Evolutionary conservation across 495 filamentous ascomycete species (phyloP), one percentile per base, ranked within the genome.

Genomic region (Penicillium angulare): DNA sequence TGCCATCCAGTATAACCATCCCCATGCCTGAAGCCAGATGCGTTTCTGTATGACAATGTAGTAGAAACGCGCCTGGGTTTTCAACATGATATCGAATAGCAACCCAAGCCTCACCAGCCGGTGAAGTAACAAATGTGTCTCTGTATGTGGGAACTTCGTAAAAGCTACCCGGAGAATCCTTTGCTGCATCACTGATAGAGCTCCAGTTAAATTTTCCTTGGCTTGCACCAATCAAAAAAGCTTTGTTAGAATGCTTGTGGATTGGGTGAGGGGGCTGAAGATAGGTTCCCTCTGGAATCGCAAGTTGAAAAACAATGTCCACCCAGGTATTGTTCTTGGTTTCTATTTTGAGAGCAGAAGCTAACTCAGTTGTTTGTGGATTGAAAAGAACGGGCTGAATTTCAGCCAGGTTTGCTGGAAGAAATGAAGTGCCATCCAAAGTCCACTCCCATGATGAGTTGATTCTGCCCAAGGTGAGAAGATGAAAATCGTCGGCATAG

Each of bases 231-330:
- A 80, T 48, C 16, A 48, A 18, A 16, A 48, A 79, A 26, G 59
- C 69, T 52, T 78, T 78, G 62, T 73, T 80, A 41, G 68, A 69
- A 62, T 82, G 79, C 61, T 81, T 81, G 68, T 82, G 79, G 43
- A 82, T 74, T 0, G 73, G 70, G 46, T 82, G 79, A 24, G 72
- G 61, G 5, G 63, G 58, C 49, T 57, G 47, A 17, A 68, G 56
- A 12, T 39, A 39, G 7, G 43, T 57, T 17, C 44, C 52, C 39
- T 40, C 22, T 24, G 27, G 27, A 27, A 47, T 50, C 2, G 34
- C 43, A 4, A 73, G 61, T 21, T 68, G 57, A 39, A 80, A 57
- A 31, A 83, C 58, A 15, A 83, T 55, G 43, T 83, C 79, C 9
- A 81, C 71, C 78, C 79, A 82, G 1, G 68, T 72, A 39, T 63